Evolutionary conservation across 345 rosid genomes (phyloP).

Genomic region (Citrus australasica): DNA sequence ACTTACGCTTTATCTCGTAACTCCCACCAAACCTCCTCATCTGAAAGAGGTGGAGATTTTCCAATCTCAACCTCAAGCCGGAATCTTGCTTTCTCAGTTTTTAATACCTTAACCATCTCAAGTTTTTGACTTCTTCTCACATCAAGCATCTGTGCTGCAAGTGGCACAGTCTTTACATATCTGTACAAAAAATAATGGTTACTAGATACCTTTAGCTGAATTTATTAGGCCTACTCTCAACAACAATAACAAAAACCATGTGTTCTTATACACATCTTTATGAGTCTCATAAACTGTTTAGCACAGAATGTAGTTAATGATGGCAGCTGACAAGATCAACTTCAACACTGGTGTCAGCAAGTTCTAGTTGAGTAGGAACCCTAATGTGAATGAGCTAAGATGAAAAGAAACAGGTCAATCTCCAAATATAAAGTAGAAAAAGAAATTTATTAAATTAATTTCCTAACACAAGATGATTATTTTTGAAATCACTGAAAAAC

Average conservation of each 20-base stretch:
- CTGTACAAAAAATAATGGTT: slow-evolving; percentile 28
- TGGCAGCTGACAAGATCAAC: neutral
- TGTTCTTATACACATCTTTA: neutral
- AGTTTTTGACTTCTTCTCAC: slow-evolving; percentile 82
- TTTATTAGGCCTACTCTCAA: neutral
- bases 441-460: neutral
- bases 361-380: neutral
- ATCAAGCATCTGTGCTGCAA: slow-evolving; percentile 83
- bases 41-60: slow-evolving; percentile 92
- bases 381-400: neutral
- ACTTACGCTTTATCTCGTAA: slow-evolving; percentile 88
- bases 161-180: slow-evolving; percentile 92
- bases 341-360: neutral
- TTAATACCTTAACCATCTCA: slow-evolving; percentile 78
- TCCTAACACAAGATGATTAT: neutral
- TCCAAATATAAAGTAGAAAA: neutral
- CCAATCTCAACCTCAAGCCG: slow-evolving; percentile 91
- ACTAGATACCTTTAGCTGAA: neutral
- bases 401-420: neutral
- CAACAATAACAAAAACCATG: no score
- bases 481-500: neutral
- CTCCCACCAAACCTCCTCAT: slow-evolving; percentile 90
- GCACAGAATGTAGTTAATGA: no score
- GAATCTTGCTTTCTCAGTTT: slow-evolving; percentile 66
- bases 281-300: neutral